These are phyloP conservation scores for Cystoisospora suis DNA, from an alignment of 169 alveolate species.

Conservation along the genomic window DNA sequence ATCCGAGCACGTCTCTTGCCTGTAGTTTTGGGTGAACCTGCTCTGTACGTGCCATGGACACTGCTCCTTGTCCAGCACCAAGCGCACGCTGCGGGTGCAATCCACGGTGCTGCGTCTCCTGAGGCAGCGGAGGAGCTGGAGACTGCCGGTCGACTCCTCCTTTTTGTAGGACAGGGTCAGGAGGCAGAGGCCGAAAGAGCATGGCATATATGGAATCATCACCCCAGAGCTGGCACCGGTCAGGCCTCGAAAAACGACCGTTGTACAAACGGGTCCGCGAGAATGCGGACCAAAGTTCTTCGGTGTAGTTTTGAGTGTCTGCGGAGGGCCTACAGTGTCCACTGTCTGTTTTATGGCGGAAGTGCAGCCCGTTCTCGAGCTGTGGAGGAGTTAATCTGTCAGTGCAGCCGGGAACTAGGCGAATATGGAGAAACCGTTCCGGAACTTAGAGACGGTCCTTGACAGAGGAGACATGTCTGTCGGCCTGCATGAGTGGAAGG, in stretches of 20 bases:
- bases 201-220: not conserved
- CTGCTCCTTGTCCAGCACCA: constrained; percentile 2
- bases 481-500: too few species aligned
- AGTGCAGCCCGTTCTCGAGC: not conserved
- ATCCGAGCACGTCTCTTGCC: not conserved
- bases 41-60: not conserved
- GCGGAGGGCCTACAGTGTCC: not conserved
- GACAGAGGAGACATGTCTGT: too few species aligned
- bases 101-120: not conserved
- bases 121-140: not conserved
- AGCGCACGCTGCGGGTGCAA: not conserved
- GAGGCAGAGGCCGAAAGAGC: not conserved
- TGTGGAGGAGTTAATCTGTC: not conserved
- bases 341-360: not conserved
- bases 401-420: not conserved
- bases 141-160: not conserved
- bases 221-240: not conserved
- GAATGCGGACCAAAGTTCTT: not conserved
- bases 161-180: not conserved
- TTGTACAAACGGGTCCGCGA: not conserved
- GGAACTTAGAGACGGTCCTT: too few species aligned
- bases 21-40: not conserved
- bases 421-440: not conserved
- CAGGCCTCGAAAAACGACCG: not conserved
- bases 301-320: constrained; percentile 9